phyloP scores from a whole-genome alignment of 2,329 filamentous ascomycete species.

The Periconia sp. region DNA sequence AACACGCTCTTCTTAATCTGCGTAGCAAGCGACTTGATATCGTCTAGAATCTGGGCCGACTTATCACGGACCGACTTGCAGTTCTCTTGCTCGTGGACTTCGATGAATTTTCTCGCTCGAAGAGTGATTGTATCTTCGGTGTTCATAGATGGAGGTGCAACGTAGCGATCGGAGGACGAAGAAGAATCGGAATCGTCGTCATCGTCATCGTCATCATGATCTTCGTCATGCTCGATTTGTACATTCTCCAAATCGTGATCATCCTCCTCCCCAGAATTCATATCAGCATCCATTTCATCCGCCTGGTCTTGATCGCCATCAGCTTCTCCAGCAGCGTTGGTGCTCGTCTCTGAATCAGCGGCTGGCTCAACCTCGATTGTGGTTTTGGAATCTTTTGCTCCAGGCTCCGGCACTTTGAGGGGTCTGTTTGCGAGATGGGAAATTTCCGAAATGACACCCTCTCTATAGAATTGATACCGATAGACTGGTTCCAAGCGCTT shows the following conservation, averaged over 20 bases:
- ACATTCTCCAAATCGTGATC: slow-evolving; percentile 59
- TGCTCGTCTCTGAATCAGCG: slow-evolving; percentile 25
- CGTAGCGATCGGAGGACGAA: slow-evolving; percentile 44
- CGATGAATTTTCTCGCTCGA: slow-evolving; percentile 80
- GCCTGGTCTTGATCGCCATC: slow-evolving; percentile 49
- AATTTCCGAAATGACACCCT: slow-evolving; percentile 93
- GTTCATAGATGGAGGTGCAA: slow-evolving; percentile 41
- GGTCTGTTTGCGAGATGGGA: slow-evolving; percentile 68
- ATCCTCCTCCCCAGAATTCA: slow-evolving; percentile 52
- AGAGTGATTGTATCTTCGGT: slow-evolving; percentile 73
- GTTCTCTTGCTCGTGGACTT: slow-evolving; percentile 77
- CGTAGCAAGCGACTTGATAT: slow-evolving; percentile 69
- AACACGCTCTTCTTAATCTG: slow-evolving; percentile 75
- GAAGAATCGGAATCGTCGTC: slow-evolving; percentile 69
- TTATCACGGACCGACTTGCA: slow-evolving; percentile 75
- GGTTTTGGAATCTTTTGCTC: slow-evolving; percentile 29
- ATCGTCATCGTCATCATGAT: slow-evolving; percentile 58
- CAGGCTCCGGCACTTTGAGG: slow-evolving; percentile 32
- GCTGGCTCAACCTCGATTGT: slow-evolving; percentile 25
- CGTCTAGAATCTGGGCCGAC: slow-evolving; percentile 72
- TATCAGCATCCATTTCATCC: slow-evolving; percentile 56
- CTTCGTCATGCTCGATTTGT: slow-evolving; percentile 60
- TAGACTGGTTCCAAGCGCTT: slow-evolving; percentile 85
- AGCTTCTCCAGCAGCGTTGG: slow-evolving; percentile 24
- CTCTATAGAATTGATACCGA: slow-evolving; percentile 93